A percentile compares a stretch with the other conserved stretches of the same genome.
Conservation (phyloP, 2,329 filamentous ascomycete species). For the Monosporascus sp. region DNA sequence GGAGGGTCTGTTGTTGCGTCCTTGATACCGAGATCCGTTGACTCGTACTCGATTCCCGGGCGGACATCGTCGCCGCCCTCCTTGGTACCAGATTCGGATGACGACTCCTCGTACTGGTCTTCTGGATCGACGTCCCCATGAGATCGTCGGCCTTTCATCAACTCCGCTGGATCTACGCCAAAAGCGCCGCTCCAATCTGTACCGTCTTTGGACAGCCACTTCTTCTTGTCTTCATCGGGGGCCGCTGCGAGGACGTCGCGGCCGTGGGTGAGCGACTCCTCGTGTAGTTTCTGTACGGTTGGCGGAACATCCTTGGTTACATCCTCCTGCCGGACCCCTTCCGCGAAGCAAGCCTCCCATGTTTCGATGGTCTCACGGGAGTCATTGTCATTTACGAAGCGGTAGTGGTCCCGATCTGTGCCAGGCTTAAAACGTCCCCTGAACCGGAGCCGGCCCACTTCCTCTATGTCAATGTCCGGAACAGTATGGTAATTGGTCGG, state of each 20-base stretch:
- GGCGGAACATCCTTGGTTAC: conserved; percentile 71
- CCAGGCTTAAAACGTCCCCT: conserved; percentile 79
- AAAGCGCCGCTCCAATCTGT: conserved; percentile 86
- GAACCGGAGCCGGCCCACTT: conserved; percentile 79
- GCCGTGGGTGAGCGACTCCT: conserved; percentile 71
- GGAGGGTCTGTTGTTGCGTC: conserved; percentile 30
- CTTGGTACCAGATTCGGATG: conserved; percentile 23
- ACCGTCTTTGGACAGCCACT: conserved; percentile 74
- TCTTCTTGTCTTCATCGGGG: conserved; percentile 64
- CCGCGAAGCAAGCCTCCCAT: conserved; percentile 86
- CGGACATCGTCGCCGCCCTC: conserved; percentile 27
- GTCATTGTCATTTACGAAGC: conserved; percentile 81
- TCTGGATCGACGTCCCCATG: conserved; percentile 28
- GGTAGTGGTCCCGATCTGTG: conserved; percentile 78
- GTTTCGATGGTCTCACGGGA: conserved; percentile 89
- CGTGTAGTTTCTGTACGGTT: conserved; percentile 69
- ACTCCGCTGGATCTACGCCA: conserved; percentile 62
- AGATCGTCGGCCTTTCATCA: conserved; percentile 30
- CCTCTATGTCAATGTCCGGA: conserved; percentile 70
- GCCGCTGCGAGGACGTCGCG: conserved; percentile 75
- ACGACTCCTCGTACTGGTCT: conserved; percentile 28
- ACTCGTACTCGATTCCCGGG: conserved; percentile 15
- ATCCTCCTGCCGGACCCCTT: conserved; percentile 70
- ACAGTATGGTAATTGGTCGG: conserved; percentile 65
- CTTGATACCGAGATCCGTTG: conserved; percentile 26